Evolutionary conservation across 345 rosid genomes (phyloP).

Genomic region (Melaleuca quinquenervia): DNA sequence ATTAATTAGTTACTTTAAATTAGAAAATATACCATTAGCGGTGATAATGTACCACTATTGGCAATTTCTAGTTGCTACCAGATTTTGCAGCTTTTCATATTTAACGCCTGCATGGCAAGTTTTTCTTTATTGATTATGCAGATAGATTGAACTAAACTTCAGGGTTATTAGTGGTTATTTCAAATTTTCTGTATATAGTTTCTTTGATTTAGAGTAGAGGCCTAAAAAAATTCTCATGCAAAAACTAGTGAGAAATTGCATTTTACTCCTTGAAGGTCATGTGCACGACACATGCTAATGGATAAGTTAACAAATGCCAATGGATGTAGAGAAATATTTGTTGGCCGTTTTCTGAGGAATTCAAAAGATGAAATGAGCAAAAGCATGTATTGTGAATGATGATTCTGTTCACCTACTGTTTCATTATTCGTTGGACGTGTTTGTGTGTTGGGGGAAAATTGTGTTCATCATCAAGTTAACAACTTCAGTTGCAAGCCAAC

Average conservation of each 20-base stretch:
- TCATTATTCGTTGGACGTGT: background rate
- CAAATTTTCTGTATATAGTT: background rate
- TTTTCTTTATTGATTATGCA: background rate
- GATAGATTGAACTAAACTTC: background rate
- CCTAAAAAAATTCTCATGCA: background rate
- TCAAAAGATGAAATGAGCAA: background rate
- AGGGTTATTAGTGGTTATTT: background rate
- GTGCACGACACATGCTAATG: background rate
- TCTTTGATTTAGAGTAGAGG: background rate
- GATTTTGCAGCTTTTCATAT: background rate
- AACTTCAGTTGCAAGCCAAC: background rate
- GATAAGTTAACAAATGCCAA: background rate
- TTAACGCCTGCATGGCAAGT: background rate
- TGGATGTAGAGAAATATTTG: background rate
- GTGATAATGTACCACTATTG: background rate
- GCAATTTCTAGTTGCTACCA: background rate
- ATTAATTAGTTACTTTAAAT: background rate
- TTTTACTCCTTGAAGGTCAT: background rate
- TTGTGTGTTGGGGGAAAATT: background rate
- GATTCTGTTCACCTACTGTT: background rate
- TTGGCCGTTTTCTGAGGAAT: background rate
- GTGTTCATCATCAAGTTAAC: background rate
- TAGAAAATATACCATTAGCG: background rate
- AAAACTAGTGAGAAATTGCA: background rate
- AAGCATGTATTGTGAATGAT: background rate